phyloP scores from a whole-genome alignment of 2,329 filamentous ascomycete genomes.

The Microsporum ferrugineum region DNA sequence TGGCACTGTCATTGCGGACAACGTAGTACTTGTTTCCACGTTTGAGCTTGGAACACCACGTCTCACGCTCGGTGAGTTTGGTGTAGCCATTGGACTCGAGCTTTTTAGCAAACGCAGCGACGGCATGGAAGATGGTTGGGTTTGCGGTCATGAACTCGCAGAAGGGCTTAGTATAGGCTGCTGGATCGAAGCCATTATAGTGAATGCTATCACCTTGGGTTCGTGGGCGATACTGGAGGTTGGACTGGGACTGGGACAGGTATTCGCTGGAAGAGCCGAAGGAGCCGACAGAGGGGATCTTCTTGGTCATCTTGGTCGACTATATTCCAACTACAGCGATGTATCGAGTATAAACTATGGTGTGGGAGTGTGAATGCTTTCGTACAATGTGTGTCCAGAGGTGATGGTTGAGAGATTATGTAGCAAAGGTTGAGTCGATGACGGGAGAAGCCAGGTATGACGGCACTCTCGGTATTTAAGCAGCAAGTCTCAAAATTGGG shows the following conservation, averaged over 20 bases:
- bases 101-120: constrained; percentile 64
- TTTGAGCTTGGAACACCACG: constrained; percentile 62
- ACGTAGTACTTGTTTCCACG: constrained; percentile 81
- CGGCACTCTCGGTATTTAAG: background rate
- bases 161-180: constrained; percentile 70
- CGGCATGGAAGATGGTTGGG: constrained; percentile 86
- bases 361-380: background rate
- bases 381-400: no score
- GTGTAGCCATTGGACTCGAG: constrained; percentile 62
- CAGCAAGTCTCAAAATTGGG: background rate
- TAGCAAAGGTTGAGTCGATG: background rate
- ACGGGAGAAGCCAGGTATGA: background rate
- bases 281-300: background rate
- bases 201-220: background rate
- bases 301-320: constrained; percentile 1
- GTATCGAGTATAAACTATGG: background rate
- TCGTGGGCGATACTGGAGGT: background rate
- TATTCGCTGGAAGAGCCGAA: background rate
- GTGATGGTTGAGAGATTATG: no score
- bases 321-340: background rate
- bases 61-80: constrained; percentile 63
- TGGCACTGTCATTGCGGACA: constrained; percentile 70
- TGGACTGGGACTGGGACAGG: background rate
- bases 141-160: constrained; percentile 78
- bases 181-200: constrained; percentile 24